Base-by-base conservation (phyloP, 2,329 filamentous ascomycete species). In the Colletotrichum scovillei region DNA sequence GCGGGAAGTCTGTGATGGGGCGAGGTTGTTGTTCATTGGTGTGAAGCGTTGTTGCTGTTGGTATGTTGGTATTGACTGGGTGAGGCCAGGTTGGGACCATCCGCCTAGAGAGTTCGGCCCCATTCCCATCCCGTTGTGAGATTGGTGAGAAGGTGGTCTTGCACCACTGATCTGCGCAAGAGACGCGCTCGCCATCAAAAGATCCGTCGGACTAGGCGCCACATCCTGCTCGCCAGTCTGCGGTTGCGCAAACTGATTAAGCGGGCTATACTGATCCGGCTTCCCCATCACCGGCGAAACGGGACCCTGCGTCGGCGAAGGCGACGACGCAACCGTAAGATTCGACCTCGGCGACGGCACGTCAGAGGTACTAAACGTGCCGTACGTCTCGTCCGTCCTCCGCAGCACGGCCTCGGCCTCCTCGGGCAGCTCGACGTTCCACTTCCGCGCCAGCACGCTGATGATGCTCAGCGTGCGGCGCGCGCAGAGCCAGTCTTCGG, bases 401-500 rank as follows among this genome's bases (percentile, higher is more conserved):
- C 91, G 87, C n/a, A 98, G 88, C 2, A 97, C 91, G 1, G 88
- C 84, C 0, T 90, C 88, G 0, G 95, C 96, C 82, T 98, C 96
- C 72, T 94, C 92, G 0, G 97, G 96, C 11, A 98, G 83, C 69
- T 95, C 92, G 56, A 98, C 92, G 22, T 92, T 92, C 95, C 97
- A 98, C 78, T 97, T 97, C n/a, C 92, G 90, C 0, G 93, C 93
- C 14, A 97, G 90, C 4, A 97, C 91, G 76, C 93, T 95, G 56
- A 99, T 87, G 60, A 98, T 97, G 73, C 92, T 91, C 7, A 98
- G 87, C 0, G 95, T 96, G 14, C 96, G 90, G 66, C 95, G 89
- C 11, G 95, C 96, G 78, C 95, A 97, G 0, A 95, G 90, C 97
- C 97, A 99, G 78, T 95, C 93, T 81, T 98, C 95, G 0, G 95